These are phyloP conservation scores for Chaetomidium leptoderma DNA, from an alignment of 495 filamentous ascomycete species.

Conservation along the genomic window DNA sequence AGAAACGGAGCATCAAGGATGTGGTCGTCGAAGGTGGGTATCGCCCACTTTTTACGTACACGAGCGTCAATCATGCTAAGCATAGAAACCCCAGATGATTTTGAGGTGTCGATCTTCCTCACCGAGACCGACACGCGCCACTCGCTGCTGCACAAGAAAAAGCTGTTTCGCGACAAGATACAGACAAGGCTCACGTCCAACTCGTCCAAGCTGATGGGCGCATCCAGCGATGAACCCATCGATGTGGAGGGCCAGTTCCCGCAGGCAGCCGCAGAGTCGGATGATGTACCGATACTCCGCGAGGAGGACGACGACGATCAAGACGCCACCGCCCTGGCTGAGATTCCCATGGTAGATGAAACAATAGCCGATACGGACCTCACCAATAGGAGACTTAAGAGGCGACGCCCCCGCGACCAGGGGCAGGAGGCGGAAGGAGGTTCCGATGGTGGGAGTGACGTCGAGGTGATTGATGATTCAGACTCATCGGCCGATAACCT, in stretches of 20 bases:
- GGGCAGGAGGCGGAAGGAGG: slow-evolving; percentile 23
- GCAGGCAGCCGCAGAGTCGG: slow-evolving; percentile 41
- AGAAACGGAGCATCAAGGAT: slow-evolving; percentile 79
- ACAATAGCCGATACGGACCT: slow-evolving; percentile 27
- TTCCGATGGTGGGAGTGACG: slow-evolving; percentile 28
- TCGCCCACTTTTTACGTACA: not conserved
- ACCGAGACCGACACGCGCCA: slow-evolving; percentile 84
- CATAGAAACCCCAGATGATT: slow-evolving; percentile 75
- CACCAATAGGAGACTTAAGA: slow-evolving; percentile 31
- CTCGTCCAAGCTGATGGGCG: slow-evolving; percentile 54
- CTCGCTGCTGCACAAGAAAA: slow-evolving; percentile 79
- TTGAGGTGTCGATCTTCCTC: slow-evolving; percentile 90
- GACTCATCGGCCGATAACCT: slow-evolving; percentile 30
- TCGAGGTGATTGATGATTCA: slow-evolving; percentile 14
- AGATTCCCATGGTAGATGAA: slow-evolving; percentile 42
- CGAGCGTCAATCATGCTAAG: not conserved
- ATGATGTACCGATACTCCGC: slow-evolving; percentile 35
- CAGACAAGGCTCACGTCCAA: slow-evolving; percentile 54
- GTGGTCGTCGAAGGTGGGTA: slow-evolving; percentile 71
- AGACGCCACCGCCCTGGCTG: slow-evolving; percentile 38
- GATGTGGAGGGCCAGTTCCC: slow-evolving; percentile 41
- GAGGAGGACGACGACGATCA: slow-evolving; percentile 41
- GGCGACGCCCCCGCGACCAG: slow-evolving; percentile 22
- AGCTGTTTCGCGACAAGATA: slow-evolving; percentile 57
- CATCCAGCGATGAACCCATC: slow-evolving; percentile 47